These are phyloP conservation scores for Chlorella vulgaris DNA, from an alignment of 139 green algal genomes.

Conservation along the genomic window DNA sequence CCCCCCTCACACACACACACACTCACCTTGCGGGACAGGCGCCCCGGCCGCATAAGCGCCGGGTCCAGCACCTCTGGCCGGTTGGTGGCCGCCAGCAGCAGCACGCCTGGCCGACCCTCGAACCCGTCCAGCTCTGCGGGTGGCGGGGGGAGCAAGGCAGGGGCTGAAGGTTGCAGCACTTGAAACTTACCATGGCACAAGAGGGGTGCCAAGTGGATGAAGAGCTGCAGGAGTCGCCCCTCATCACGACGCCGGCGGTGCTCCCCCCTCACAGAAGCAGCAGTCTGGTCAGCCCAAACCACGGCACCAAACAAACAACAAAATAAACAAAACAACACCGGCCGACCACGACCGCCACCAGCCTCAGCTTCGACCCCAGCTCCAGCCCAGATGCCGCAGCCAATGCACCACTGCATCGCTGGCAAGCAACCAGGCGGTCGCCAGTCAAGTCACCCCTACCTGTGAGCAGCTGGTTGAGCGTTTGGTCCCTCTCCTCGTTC, in stretches of 20 bases:
- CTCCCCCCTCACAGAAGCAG: no score
- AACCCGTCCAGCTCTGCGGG: slow-evolving; percentile 88
- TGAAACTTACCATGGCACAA: background rate
- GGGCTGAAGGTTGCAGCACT: background rate
- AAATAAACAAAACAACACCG: no score
- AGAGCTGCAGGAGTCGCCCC: background rate
- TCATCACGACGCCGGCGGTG: background rate
- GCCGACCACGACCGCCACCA: no score
- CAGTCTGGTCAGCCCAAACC: no score
- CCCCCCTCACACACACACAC: background rate
- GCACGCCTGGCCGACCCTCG: slow-evolving; percentile 68
- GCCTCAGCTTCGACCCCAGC: no score
- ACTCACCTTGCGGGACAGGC: slow-evolving; percentile 58
- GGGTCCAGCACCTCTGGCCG: slow-evolving; percentile 85
- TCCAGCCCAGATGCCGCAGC: no score
- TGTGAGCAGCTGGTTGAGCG: slow-evolving; percentile 93
- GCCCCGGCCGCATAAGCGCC: slow-evolving; percentile 85
- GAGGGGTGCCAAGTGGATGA: background rate
- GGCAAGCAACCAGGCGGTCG: background rate
- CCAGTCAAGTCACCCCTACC: no score
- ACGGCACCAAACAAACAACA: no score
- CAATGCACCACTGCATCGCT: no score
- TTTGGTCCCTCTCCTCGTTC: slow-evolving; percentile 97
- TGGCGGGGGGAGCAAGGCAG: background rate
- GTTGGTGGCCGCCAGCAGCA: slow-evolving; percentile 93